Evolutionary conservation across 257 asterid species (phyloP), one percentile per base, ranked within the genome.

Genomic region (Solanum sejunctum): DNA sequence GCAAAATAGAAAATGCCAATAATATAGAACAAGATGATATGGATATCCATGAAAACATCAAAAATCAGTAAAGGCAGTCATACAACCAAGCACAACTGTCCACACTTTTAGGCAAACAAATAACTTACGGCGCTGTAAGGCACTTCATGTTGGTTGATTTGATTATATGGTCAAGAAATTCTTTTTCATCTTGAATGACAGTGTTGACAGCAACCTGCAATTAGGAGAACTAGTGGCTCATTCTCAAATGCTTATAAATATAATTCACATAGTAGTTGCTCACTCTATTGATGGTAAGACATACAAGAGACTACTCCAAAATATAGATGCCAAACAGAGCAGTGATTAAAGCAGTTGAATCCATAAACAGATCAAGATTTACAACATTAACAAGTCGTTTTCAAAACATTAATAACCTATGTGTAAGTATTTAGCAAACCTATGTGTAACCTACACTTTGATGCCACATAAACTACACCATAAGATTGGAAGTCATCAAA

Each of bases 71-170:
- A 83, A 63, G 10, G 72, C 10, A 16, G 7, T 26, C 60, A 51
- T 13, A 28, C n/a, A 83, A 55, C 80, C 21, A 47, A 28, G 26
- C 28, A 47, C 66, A 47, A 82, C 3, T 13, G 10, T 12, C 47
- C 55, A 83, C 10, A 36, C 45, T 83, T 11, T 4, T n/a, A 28
- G 56, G 16, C 18, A 83, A 67, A 43, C 7, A 2, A 73, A 73
- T 63, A 79, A 90, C 99, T 92, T 88, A 97, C 99, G 20, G 89
- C 8, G 96, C 95, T 55, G 99, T 95, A 86, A 97, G 92, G 92
- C 99, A 97, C 87, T 91, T 95, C 99, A 97, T 94, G 90, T 97
- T 97, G 89, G 99, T 97, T n/a, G 99, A 95, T 85, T 89, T 94
- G 85, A 97, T 93, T 52, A 97, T 95, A 87, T 97, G 99, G 71